Percentiles rank a stretch among this genome's conserved stretches.
phyloP scores from a whole-genome alignment of 371 early-diverging fungal genomes.

The Mycotypha africana region DNA sequence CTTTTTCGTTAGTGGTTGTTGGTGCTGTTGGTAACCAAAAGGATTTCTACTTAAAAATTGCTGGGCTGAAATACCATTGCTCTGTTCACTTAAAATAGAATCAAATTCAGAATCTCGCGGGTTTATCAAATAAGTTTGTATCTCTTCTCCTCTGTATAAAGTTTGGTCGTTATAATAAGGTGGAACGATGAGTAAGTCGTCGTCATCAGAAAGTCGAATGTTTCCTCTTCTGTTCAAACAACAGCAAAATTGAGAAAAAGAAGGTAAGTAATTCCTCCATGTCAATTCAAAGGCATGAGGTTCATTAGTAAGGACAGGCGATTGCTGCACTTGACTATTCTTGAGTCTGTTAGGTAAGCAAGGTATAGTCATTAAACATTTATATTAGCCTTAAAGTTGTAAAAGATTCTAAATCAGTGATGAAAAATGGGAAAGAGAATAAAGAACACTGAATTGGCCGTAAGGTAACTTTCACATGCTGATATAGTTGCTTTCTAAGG shows the following conservation, averaged over 20 bases:
- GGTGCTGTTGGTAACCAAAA: conserved; percentile 31
- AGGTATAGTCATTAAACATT: conserved; percentile 12
- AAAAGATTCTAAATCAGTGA: no score
- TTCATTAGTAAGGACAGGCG: no score
- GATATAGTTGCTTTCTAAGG: no score
- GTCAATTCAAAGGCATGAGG: conserved; percentile 40
- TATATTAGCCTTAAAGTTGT: no score
- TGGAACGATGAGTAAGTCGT: conserved; percentile 22
- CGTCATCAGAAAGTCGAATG: conserved; percentile 27
- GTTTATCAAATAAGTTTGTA: conserved; percentile 21
- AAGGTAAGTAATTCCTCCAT: conserved; percentile 43
- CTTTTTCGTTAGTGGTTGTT: conserved; percentile 6
- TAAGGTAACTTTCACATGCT: no score
- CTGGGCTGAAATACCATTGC: no score
- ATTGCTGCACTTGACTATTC: conserved; percentile 5
- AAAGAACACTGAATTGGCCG: no score
- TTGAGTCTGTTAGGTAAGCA: conserved; percentile 13
- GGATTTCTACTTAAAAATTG: conserved; percentile 37
- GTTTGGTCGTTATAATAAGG: conserved; percentile 28
- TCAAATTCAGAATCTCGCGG: conserved; percentile 30
- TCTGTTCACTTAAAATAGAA: conserved; percentile 11
- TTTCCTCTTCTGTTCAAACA: conserved; percentile 18
- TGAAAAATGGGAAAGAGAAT: no score
- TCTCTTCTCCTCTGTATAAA: conserved; percentile 19
- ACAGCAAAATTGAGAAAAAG: conserved; percentile 18